phyloP scores from a whole-genome alignment of 1,284 basidiomycete genomes.

The Heterobasidion parviporum region DNA sequence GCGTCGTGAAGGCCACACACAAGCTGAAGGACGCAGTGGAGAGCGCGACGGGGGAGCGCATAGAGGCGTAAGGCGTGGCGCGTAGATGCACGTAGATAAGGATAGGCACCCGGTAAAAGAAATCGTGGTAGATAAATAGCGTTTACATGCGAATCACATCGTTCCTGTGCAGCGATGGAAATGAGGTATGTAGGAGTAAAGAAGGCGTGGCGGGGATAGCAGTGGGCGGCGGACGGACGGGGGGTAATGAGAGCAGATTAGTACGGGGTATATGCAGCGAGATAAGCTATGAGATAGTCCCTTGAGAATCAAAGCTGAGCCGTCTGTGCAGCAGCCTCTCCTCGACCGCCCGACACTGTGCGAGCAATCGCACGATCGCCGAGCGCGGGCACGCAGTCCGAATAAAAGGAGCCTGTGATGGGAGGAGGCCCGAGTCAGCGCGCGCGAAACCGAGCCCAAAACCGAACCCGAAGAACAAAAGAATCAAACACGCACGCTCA shows the following conservation, averaged over 20 bases:
- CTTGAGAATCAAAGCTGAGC: slow-evolving; percentile 27
- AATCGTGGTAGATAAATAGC: neutral
- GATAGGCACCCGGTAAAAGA: neutral
- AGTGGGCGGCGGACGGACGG: neutral
- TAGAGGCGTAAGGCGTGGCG: slow-evolving; percentile 21
- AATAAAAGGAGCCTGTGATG: slow-evolving; percentile 48
- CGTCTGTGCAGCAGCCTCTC: slow-evolving; percentile 32
- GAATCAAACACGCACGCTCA: slow-evolving; percentile 40
- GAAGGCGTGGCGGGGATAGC: neutral
- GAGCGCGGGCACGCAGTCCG: slow-evolving; percentile 58
- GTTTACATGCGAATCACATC: neutral
- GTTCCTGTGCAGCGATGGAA: neutral
- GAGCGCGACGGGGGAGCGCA: slow-evolving; percentile 52
- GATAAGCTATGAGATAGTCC: slow-evolving; percentile 18
- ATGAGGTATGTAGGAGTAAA: neutral
- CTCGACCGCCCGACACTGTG: slow-evolving; percentile 62
- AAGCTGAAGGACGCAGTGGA: slow-evolving; percentile 62
- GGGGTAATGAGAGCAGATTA: neutral
- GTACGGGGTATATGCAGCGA: slow-evolving; percentile 13
- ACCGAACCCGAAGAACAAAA: neutral
- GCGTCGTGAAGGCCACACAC: slow-evolving; percentile 60
- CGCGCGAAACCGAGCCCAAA: too few species aligned
- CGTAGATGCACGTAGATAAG: neutral
- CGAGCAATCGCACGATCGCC: slow-evolving; percentile 56
- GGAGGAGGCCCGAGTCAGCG: too few species aligned